Evolutionary conservation across 495 filamentous ascomycete species (phyloP).

Genomic region (Daldinia concentrica): DNA sequence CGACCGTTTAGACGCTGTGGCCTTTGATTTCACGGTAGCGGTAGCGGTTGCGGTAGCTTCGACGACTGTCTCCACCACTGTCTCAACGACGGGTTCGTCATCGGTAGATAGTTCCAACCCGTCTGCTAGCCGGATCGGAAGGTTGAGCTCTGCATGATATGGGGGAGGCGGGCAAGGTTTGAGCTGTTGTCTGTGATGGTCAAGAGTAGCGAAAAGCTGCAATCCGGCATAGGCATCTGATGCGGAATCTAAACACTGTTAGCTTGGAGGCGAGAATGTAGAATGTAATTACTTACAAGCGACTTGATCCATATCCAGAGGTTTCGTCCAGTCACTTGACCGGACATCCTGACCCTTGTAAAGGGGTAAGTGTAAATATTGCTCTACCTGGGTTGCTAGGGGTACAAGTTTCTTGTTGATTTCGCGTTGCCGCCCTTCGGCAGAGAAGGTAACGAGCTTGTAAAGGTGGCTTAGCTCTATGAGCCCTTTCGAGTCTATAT

Average conservation of each 20-base stretch:
- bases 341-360: slow-evolving; percentile 75
- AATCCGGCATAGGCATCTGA: slow-evolving; percentile 84
- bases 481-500: slow-evolving; percentile 68
- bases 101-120: slow-evolving; percentile 41
- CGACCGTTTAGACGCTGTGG: not conserved
- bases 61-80: slow-evolving; percentile 26
- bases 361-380: slow-evolving; percentile 78
- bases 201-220: slow-evolving; percentile 74
- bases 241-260: slow-evolving; percentile 71
- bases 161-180: slow-evolving; percentile 76
- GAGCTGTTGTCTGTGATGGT: slow-evolving; percentile 70
- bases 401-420: slow-evolving; percentile 74
- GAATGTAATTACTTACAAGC: slow-evolving; percentile 64
- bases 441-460: slow-evolving; percentile 73
- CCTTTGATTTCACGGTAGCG: slow-evolving; percentile 6
- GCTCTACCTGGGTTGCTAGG: slow-evolving; percentile 72
- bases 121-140: slow-evolving; percentile 64
- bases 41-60: not conserved
- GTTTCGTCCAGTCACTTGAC: slow-evolving; percentile 73
- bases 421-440: slow-evolving; percentile 54
- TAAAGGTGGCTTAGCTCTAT: slow-evolving; percentile 85
- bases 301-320: slow-evolving; percentile 71
- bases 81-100: slow-evolving; percentile 24
- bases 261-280: not conserved
- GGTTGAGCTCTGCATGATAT: slow-evolving; percentile 68